Base-by-base conservation (phyloP, 2,329 filamentous ascomycete species). In the Dactylellina cionopaga region DNA sequence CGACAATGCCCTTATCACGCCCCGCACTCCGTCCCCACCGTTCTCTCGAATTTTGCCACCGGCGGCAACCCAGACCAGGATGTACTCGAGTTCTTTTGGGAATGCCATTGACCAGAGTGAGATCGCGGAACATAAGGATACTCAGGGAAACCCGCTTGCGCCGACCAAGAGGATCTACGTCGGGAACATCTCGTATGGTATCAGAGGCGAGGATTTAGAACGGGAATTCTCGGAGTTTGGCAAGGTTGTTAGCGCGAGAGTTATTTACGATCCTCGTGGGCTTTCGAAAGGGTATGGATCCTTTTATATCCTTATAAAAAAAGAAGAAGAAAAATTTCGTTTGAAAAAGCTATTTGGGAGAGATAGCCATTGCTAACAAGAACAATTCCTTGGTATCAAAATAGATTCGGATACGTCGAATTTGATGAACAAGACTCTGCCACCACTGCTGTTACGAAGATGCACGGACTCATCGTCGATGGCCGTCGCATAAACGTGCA, bases 141-240 rank as follows among this genome's bases (percentile, higher is more conserved):
- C 56, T 47, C 37, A 55, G 9, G 69, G 69, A 17, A 65, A 73
- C 22, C 55, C 69, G 15, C 51, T 65, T 25, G 46, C 59, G n/a
- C 81, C 81, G 15, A 82, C 81, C 52, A 80, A 80, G 73, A 85
- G 82, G 5, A 76, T 91, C 65, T 92, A 89, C 77, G 78, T 91
- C 74, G 88, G 88, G 70, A 92, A 92, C 80, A 81, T 92, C 46
- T 88, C 87, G 79, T 92, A 87, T 78, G 88, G 91, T 78, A 84
- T 89, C 63, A 87, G 84, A 4, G 83, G 85, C 4, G 83, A 85
- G 27, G 85, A 89, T 75, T 76, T 92, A 47, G 82, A 83, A 76
- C 82, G 84, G 54, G 84, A 87, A 46, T 89, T 91, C 78, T 79
- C 81, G 72, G 83, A 84, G 49, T 88, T 87, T 81, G 85, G 89